phyloP scores from a whole-genome alignment of 202 grass and related monocot genomes.

The Zizania palustris region DNA sequence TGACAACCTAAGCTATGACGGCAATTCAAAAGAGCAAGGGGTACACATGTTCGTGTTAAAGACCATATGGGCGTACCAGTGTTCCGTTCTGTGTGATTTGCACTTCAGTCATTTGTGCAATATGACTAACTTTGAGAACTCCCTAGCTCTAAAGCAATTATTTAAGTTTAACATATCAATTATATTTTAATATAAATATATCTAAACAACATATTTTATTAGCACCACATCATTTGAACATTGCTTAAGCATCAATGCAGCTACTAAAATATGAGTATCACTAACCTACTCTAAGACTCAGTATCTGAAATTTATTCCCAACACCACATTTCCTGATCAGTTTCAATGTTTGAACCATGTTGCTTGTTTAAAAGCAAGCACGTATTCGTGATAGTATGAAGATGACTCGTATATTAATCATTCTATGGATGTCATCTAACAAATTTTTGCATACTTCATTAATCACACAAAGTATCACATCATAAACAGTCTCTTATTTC shows the following conservation, averaged over 20 bases:
- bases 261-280: conserved; percentile 19
- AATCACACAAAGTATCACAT: background rate
- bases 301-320: background rate
- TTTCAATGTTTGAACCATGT: background rate
- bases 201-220: background rate
- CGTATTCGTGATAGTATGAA: background rate
- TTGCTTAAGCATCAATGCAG: conserved; percentile 15
- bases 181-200: conserved; percentile 5
- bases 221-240: conserved; percentile 12
- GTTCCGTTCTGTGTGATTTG: background rate
- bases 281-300: background rate
- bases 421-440: background rate
- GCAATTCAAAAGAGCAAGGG: too few relatives aligned
- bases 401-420: background rate
- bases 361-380: background rate
- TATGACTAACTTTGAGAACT: background rate
- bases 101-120: background rate
- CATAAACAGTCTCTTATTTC: conserved; percentile 19
- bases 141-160: background rate
- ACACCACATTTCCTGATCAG: background rate
- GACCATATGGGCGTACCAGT: background rate
- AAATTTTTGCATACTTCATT: background rate
- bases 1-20: too few relatives aligned
- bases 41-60: conserved; percentile 3
- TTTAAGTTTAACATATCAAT: conserved; percentile 1